Conservation (phyloP, 179 eudicot species). For the Gypsophila paniculata region DNA sequence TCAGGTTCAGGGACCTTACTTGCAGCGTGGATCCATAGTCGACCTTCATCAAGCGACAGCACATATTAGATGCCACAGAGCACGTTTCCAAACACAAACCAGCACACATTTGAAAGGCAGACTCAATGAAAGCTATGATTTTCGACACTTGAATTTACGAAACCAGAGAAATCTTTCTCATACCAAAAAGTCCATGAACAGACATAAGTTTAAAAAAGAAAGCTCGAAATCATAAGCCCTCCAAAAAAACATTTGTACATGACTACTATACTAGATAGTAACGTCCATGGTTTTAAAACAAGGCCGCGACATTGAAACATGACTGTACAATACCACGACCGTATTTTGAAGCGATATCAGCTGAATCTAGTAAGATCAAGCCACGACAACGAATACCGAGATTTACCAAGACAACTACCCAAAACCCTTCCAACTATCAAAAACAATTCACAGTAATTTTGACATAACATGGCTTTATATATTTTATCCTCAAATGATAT, state of each 20-base stretch:
- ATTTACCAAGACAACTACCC: not conserved
- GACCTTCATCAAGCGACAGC: slow-evolving; percentile 31
- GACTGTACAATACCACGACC: no score
- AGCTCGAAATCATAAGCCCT: not conserved
- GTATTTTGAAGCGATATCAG: no score
- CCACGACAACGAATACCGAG: no score
- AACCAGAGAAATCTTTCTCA: not conserved
- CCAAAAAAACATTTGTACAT: no score
- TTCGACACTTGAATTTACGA: not conserved
- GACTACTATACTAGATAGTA: no score
- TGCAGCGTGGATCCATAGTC: slow-evolving; percentile 95
- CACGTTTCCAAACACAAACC: not conserved
- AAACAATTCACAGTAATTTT: not conserved
- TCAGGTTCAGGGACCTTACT: slow-evolving; percentile 69
- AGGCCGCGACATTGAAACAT: no score
- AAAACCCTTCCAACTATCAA: not conserved
- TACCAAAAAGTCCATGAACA: not conserved
- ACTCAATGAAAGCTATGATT: not conserved
- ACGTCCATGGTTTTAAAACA: no score
- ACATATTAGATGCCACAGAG: slow-evolving; percentile 2
- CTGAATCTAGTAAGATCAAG: no score
- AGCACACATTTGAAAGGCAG: not conserved
- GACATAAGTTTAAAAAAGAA: not conserved
- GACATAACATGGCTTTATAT: no score
- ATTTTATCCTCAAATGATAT: not conserved